Evolutionary conservation across 768 basidiomycete species (phyloP).

Genomic region (Mycena metata): DNA sequence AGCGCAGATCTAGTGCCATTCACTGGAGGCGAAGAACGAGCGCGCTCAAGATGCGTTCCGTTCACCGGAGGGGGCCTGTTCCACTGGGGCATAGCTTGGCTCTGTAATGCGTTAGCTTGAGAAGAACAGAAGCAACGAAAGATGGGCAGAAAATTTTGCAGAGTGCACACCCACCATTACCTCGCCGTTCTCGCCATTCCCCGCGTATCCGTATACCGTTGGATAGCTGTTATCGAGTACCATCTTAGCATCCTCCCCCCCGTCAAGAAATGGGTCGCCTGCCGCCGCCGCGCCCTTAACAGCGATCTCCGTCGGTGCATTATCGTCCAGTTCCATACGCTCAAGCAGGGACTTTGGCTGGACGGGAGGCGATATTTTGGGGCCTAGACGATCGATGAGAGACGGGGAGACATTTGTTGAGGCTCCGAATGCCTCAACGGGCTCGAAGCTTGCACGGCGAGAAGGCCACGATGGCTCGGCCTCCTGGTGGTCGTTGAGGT

Average conservation of each 20-base stretch:
- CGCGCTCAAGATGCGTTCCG: not conserved
- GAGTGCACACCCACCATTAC: not conserved
- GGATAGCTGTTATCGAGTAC: not conserved
- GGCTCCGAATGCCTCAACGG: not conserved
- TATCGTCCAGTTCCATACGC: conserved; percentile 22
- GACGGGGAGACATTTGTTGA: conserved; percentile 9
- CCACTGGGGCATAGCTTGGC: not conserved
- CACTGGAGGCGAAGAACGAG: not conserved
- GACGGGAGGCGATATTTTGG: conserved; percentile 4
- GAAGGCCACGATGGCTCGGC: conserved; percentile 9
- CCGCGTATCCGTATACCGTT: not conserved
- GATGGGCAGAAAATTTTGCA: not conserved
- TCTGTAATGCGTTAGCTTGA: not conserved
- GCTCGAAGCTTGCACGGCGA: not conserved
- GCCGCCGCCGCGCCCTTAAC: not conserved
- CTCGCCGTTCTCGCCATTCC: conserved; percentile 1
- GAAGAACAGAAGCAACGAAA: not conserved
- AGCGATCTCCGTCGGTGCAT: not conserved
- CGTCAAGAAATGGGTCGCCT: not conserved
- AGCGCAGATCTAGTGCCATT: not conserved
- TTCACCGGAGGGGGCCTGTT: not conserved
- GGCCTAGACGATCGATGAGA: conserved; percentile 32
- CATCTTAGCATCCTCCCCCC: conserved; percentile 3
- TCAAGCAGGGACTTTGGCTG: conserved; percentile 25
- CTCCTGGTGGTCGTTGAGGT: conserved; percentile 2